Conservation (phyloP, 352 stramenopile species). For the Thalassiosira mediterranea region DNA sequence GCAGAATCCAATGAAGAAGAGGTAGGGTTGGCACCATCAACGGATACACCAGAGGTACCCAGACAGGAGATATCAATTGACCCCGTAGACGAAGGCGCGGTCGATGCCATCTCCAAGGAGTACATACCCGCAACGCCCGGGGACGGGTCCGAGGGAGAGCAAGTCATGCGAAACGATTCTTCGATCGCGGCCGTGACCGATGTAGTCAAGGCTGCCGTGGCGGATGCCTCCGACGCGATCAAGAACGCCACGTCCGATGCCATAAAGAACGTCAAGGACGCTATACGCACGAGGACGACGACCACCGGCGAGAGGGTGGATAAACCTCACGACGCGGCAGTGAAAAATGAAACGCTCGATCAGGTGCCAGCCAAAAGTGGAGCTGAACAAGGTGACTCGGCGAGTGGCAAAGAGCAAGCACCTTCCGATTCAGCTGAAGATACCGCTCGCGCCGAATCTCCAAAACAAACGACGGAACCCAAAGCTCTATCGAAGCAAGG, state of each 20-base stretch:
- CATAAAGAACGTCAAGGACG: slow-evolving; percentile 34
- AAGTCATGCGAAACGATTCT: slow-evolving; percentile 28
- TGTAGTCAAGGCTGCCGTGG: slow-evolving; percentile 37
- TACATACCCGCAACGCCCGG: too few relatives aligned
- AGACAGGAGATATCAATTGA: too few relatives aligned
- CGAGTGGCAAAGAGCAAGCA: too few relatives aligned
- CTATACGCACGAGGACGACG: slow-evolving; percentile 23
- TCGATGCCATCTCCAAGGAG: too few relatives aligned
- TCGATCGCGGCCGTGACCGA: slow-evolving; percentile 39
- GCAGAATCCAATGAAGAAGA: slow-evolving; percentile 10
- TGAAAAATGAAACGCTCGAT: slow-evolving; percentile 6
- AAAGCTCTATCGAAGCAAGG: background rate
- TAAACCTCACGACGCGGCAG: background rate
- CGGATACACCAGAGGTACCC: too few relatives aligned
- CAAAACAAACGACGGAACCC: background rate
- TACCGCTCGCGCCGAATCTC: background rate
- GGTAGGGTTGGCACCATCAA: too few relatives aligned
- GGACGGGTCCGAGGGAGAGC: too few relatives aligned
- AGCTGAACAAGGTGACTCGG: background rate
- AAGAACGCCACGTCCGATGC: slow-evolving; percentile 27
- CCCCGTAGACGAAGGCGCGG: too few relatives aligned
- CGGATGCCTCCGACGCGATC: slow-evolving; percentile 42
- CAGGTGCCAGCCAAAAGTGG: background rate
- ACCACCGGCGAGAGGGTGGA: slow-evolving; percentile 7
- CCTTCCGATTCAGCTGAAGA: too few relatives aligned